These are phyloP conservation scores for Lathyrus aphaca DNA, from an alignment of 306 rosid genomes.

Conservation along the genomic window DNA sequence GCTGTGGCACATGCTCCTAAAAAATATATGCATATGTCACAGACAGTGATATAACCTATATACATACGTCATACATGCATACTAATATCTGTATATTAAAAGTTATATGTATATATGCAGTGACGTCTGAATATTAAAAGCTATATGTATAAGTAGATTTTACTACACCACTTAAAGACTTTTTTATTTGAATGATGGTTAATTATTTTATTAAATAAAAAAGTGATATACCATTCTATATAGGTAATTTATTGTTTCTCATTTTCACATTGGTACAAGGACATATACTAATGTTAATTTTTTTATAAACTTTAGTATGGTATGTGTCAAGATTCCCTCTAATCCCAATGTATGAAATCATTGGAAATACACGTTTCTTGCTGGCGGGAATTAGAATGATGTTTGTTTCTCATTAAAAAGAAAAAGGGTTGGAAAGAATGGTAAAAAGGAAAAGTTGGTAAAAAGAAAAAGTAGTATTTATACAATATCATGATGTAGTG, in stretches of 20 bases:
- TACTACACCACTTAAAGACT: too few relatives aligned
- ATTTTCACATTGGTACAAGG: constrained; percentile 25
- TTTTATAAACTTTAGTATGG: not conserved
- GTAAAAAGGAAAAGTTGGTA: constrained; percentile 20
- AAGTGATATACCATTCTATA: too few relatives aligned
- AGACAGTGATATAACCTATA: too few relatives aligned
- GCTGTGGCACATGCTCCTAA: too few relatives aligned
- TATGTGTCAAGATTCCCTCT: not conserved
- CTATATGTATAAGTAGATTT: too few relatives aligned
- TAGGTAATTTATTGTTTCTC: constrained; percentile 10
- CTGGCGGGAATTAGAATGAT: not conserved
- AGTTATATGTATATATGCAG: too few relatives aligned
- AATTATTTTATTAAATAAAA: too few relatives aligned
- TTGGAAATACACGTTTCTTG: not conserved
- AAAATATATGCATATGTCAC: too few relatives aligned
- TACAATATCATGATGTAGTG: not conserved
- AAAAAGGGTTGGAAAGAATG: constrained; percentile 8
- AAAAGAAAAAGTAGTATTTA: constrained; percentile 17
- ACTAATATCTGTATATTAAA: too few relatives aligned
- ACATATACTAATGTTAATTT: not conserved
- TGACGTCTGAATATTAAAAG: too few relatives aligned
- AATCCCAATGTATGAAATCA: constrained; percentile 3
- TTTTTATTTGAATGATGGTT: too few relatives aligned
- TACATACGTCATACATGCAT: too few relatives aligned
- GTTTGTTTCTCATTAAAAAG: not conserved